A percentile compares a stretch with the other conserved stretches of the same genome.
Conservation (phyloP, 2,329 filamentous ascomycete genomes). For the Tolypocladium album region DNA sequence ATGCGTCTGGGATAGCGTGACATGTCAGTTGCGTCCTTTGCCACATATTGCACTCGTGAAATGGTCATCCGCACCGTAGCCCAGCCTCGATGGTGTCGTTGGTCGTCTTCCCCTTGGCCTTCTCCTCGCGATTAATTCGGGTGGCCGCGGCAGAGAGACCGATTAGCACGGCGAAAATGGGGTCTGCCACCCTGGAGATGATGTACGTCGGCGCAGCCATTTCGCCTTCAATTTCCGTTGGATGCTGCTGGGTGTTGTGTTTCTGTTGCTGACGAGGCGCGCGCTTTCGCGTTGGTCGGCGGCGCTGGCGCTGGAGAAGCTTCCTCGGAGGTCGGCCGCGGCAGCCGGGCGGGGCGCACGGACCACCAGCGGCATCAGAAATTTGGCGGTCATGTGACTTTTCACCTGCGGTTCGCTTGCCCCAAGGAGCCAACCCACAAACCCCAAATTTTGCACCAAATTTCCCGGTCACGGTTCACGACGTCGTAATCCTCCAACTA, state of each 20-base stretch:
- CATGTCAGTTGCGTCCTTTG: background rate
- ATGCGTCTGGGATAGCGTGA: slow-evolving; percentile 14
- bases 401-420: slow-evolving; percentile 25
- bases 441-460: slow-evolving; percentile 29
- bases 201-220: slow-evolving; percentile 49
- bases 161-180: slow-evolving; percentile 47
- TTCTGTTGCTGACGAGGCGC: background rate
- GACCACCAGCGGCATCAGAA: background rate
- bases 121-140: slow-evolving; percentile 50
- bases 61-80: slow-evolving; percentile 24
- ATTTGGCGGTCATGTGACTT: slow-evolving; percentile 21
- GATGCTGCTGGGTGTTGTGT: background rate
- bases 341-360: background rate
- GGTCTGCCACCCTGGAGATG: slow-evolving; percentile 47
- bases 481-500: slow-evolving; percentile 20
- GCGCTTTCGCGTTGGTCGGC: background rate
- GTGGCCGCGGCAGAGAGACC: slow-evolving; percentile 43
- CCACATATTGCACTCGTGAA: background rate
- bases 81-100: slow-evolving; percentile 37
- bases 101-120: slow-evolving; percentile 43
- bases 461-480: slow-evolving; percentile 20
- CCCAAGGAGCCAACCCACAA: slow-evolving; percentile 30
- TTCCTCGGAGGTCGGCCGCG: background rate
- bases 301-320: background rate
- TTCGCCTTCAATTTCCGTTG: background rate